Base-by-base conservation (phyloP, 257 asterid species). In the Solanum chiquidenum region DNA sequence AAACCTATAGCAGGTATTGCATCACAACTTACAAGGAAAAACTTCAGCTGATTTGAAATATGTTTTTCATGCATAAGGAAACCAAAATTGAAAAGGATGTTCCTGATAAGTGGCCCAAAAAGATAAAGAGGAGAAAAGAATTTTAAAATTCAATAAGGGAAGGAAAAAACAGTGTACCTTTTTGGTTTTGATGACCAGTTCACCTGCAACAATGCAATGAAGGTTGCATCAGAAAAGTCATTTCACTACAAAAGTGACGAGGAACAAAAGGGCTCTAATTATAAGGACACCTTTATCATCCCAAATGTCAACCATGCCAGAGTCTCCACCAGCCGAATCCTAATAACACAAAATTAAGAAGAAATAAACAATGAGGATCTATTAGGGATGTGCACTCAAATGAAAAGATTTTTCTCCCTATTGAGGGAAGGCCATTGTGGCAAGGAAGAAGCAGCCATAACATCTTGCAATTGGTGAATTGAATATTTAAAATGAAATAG, bases 281-380 rank as follows among this genome's bases (percentile, higher is more conserved):
- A 89, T 37, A 87, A 25, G 44, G 60, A 72, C 87, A 95, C 96
- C 95, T 84, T 89, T 93, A 64, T 88, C 89, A 72, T 87, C 94
- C 99, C 99, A 96, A 86, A 95, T 87, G 90, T 95, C 98, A 71
- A 68, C 89, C 64, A 92, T 72, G 90, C 91, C 92, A 83, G 95
- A 93, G 71, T 89, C 93, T 42, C 88, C 83, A 33, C 38, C 87
- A 62, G 86, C 86, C 87, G 87, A 92, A 64, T 89, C 94, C 98
- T 95, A 92, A 82, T 62, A 35, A 83, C 75, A 13, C 33, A 55
- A 37, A 85, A 52, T 79, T 25, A 79, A 79, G 62, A 40, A 77
- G 38, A 44, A 18, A 79, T 27, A 44, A 79, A 4, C 64, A 77
- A 25, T 42, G 37, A 77, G 37, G 84, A 77, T 40, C 35, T 3